phyloP scores from a whole-genome alignment of 306 rosid species.

The Purshia tridentata region DNA sequence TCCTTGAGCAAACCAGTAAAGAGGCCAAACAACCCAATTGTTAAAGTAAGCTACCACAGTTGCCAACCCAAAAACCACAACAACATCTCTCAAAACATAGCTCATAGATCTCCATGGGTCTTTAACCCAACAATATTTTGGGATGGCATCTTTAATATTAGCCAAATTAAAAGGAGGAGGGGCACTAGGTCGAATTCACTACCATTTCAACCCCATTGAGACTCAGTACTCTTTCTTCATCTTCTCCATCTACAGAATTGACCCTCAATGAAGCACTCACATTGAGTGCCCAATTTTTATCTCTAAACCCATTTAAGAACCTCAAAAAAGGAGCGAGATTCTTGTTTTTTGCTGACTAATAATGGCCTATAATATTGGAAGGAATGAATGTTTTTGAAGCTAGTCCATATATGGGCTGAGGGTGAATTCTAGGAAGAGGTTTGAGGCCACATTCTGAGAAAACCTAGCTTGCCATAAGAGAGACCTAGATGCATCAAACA shows the following conservation, averaged over 20 bases:
- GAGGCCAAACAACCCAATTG: slow-evolving; percentile 89
- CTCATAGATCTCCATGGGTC: slow-evolving; percentile 92
- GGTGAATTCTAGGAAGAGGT: slow-evolving; percentile 53
- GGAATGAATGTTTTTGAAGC: slow-evolving; percentile 24
- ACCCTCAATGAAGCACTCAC: slow-evolving; percentile 75
- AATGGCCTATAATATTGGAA: slow-evolving; percentile 38
- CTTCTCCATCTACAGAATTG: slow-evolving; percentile 45
- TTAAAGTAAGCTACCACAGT: slow-evolving; percentile 72
- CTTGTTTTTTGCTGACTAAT: slow-evolving; percentile 7
- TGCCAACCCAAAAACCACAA: slow-evolving; percentile 79
- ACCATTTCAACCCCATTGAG: slow-evolving; percentile 30
- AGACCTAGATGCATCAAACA: slow-evolving; percentile 35
- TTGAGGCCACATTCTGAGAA: slow-evolving; percentile 85
- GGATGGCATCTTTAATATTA: slow-evolving; percentile 81
- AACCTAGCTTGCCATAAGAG: slow-evolving; percentile 76
- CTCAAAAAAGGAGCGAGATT: slow-evolving; percentile 25
- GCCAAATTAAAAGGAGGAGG: slow-evolving; percentile 79
- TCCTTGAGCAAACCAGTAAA: slow-evolving; percentile 99
- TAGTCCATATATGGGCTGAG: slow-evolving; percentile 48
- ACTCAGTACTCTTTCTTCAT: slow-evolving; percentile 26
- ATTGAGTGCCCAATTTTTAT: slow-evolving; percentile 57
- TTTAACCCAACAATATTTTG: slow-evolving; percentile 95
- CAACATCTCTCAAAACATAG: slow-evolving; percentile 85
- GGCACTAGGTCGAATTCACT: slow-evolving; percentile 59
- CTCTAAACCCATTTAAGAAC: slow-evolving; percentile 28